Evolutionary conservation across 2,329 filamentous ascomycete genomes (phyloP), one percentile per base, ranked within the genome.

Genomic region (Apiospora hydei): DNA sequence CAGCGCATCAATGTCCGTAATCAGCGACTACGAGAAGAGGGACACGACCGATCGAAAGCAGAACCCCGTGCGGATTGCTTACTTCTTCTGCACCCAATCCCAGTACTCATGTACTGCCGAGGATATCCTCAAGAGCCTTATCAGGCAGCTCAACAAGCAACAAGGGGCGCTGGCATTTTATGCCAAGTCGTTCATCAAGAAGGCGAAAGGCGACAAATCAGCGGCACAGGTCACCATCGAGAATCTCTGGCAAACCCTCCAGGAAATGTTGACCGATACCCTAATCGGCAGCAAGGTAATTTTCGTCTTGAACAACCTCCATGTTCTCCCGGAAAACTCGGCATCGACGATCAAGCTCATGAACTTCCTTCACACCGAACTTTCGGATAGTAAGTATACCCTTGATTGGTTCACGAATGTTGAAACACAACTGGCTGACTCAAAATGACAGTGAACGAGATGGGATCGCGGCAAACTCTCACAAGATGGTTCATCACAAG

Each of bases 401-500:
- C 16, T 7, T 7, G 5, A 11, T 7, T 13, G 8, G 1, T 7
- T 4, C n/a, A n/a, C 16, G 1, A 38, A 0, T 1, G 4, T n/a
- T 38, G 2, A 1, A 8, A n/a, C 7, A 2, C 7, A n/a, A 14
- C 2, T 34, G 14, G 18, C 44, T 49, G 13, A 49, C 8, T 30
- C 5, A 5, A 13, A 10, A n/a, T 6, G 11, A 14, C 26, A 69
- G 67, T 69, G 67, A 75, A 74, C 38, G 73, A 61, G n/a, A 61
- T 74, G 14, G 76, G 77, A 34, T 71, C 75, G 11, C 78, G 76
- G 66, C 74, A 77, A 16, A 77, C 77, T 3, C 71, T 74, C 13
- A 80, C 80, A 0, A 79, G 83, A 70, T 85, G 83, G 83, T 76
- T 85, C 43, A 79, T 85, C 64, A 85, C 83, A 0, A 84, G 83